Evolutionary conservation across 768 basidiomycete genomes (phyloP).

Genomic region (Lactifluus echinatus): DNA sequence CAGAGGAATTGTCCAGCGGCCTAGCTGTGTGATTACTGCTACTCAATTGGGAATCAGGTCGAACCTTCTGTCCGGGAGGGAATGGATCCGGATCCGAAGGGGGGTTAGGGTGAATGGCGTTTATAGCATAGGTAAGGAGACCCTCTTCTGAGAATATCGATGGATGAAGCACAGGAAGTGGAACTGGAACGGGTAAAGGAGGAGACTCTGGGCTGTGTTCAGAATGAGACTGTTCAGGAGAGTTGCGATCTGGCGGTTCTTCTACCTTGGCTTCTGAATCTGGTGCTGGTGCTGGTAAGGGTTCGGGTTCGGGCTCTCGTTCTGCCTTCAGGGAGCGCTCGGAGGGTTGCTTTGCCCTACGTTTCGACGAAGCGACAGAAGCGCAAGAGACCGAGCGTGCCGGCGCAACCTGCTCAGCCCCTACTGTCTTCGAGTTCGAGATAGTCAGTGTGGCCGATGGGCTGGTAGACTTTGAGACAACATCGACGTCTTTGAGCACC

Average conservation of each 20-base stretch:
- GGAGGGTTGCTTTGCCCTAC: not conserved
- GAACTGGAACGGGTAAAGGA: conserved; percentile 9
- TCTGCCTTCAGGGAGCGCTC: not conserved
- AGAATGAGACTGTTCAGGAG: not conserved
- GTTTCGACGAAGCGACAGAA: conserved; percentile 6
- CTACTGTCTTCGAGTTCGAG: conserved; percentile 10
- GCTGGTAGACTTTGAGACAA: not conserved
- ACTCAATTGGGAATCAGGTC: conserved; percentile 6
- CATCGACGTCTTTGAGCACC: not conserved
- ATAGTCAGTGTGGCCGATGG: conserved; percentile 1
- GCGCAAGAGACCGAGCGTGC: not conserved
- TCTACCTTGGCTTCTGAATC: not conserved
- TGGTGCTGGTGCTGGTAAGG: not conserved
- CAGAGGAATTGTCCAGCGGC: not conserved
- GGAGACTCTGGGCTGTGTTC: conserved; percentile 2
- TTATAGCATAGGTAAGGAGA: conserved; percentile 15
- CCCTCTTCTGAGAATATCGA: conserved; percentile 13
- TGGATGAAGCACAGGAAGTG: conserved; percentile 13
- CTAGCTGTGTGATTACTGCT: conserved; percentile 12
- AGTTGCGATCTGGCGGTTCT: not conserved
- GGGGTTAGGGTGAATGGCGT: conserved; percentile 6
- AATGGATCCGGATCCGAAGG: not conserved
- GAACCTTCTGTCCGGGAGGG: not conserved
- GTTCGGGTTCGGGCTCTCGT: not conserved
- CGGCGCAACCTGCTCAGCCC: not conserved